phyloP scores from a whole-genome alignment of 768 basidiomycete genomes.

The Coprinopsis strossmayeri region DNA sequence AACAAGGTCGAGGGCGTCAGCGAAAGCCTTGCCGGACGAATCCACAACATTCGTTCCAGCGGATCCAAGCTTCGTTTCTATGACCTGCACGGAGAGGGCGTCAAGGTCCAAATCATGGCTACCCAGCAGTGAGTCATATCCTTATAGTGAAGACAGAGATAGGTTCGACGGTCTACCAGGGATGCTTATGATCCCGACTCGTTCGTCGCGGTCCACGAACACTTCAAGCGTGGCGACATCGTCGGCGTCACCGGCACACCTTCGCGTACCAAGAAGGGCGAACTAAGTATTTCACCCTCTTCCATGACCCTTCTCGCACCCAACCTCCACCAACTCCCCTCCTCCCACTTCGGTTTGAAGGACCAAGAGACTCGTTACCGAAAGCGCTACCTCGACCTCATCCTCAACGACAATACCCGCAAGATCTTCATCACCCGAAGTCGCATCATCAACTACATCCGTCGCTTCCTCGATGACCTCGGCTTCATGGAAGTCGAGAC shows the following conservation, averaged over 20 bases:
- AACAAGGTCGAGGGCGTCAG: slow-evolving; percentile 50
- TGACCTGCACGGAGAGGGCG: slow-evolving; percentile 88
- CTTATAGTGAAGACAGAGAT: background rate
- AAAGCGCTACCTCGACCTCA: slow-evolving; percentile 98
- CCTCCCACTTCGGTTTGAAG: slow-evolving; percentile 88
- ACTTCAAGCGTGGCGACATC: slow-evolving; percentile 94
- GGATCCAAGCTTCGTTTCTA: slow-evolving; percentile 89
- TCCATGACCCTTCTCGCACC: slow-evolving; percentile 87
- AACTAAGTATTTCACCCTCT: slow-evolving; percentile 82
- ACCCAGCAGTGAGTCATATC: slow-evolving; percentile 58
- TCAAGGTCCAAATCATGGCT: slow-evolving; percentile 94
- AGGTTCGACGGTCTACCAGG: slow-evolving; percentile 15
- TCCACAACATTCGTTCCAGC: slow-evolving; percentile 83
- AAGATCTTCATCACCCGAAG: slow-evolving; percentile 87
- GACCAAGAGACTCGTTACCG: slow-evolving; percentile 97
- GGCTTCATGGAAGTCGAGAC: slow-evolving; percentile 99
- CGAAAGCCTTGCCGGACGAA: slow-evolving; percentile 80
- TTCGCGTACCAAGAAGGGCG: slow-evolving; percentile 91
- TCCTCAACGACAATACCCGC: slow-evolving; percentile 86
- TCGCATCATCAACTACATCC: slow-evolving; percentile 87
- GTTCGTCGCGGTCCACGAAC: slow-evolving; percentile 70
- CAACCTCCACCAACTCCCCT: slow-evolving; percentile 94
- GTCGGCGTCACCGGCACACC: slow-evolving; percentile 89
- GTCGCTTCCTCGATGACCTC: slow-evolving; percentile 80
- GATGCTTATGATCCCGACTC: slow-evolving; percentile 61